phyloP scores from a whole-genome alignment of 768 basidiomycete genomes.

The Sutorius australiensis region DNA sequence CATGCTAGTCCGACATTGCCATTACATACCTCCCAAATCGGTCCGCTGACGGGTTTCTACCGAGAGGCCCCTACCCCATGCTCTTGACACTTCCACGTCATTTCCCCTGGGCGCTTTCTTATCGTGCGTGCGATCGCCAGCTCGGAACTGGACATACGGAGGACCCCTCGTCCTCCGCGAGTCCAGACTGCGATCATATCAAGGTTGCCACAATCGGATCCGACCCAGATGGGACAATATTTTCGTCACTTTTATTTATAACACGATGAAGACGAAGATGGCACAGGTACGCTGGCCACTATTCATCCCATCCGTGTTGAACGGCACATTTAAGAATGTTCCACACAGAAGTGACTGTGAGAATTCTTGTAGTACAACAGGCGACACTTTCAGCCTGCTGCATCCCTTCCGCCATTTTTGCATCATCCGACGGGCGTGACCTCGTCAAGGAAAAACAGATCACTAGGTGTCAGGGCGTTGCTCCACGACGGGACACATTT shows the following conservation, averaged over 20 bases:
- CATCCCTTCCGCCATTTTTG: not conserved
- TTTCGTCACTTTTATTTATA: conserved; percentile 5
- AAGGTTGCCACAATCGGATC: conserved; percentile 15
- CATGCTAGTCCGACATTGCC: conserved; percentile 13
- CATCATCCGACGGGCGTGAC: conserved; percentile 6
- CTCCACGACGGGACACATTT: not conserved
- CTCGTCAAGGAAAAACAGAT: not conserved
- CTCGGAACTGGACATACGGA: conserved; percentile 12
- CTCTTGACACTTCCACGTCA: conserved; percentile 23
- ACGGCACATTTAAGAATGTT: conserved; percentile 19
- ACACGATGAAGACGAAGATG: conserved; percentile 1
- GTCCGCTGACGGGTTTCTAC: conserved; percentile 1
- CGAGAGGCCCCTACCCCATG: not conserved
- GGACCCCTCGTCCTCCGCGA: conserved; percentile 1
- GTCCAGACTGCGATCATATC: conserved; percentile 10
- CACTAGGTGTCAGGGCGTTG: not conserved
- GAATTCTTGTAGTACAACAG: not conserved
- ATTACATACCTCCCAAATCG: not conserved
- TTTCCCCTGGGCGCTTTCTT: conserved; percentile 9
- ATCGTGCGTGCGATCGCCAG: conserved; percentile 13
- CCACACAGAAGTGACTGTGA: conserved; percentile 17
- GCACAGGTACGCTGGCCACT: conserved; percentile 6
- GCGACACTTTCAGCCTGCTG: not conserved
- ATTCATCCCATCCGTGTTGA: conserved; percentile 17
- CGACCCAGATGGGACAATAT: conserved; percentile 10